phyloP scores from a whole-genome alignment of 306 rosid species.

The Sindora glabra region DNA sequence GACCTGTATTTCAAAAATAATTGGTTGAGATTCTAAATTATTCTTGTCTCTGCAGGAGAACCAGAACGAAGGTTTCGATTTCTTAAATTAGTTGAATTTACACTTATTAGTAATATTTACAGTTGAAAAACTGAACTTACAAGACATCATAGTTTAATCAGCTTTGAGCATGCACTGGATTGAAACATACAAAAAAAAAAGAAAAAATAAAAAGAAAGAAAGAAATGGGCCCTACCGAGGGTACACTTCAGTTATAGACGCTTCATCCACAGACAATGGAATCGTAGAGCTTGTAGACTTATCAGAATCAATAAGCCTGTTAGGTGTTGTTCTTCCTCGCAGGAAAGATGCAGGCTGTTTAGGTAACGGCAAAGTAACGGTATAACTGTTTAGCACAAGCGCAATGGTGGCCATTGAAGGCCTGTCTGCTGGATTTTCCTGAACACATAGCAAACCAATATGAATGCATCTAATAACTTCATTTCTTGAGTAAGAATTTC shows the following conservation, averaged over 20 bases:
- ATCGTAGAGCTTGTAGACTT: constrained; percentile 14
- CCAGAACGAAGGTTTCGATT: too few relatives aligned
- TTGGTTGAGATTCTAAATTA: too few relatives aligned
- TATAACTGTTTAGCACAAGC: constrained; percentile 35
- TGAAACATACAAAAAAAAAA: not conserved
- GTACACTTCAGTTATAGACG: constrained; percentile 19
- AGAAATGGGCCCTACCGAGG: constrained; percentile 8
- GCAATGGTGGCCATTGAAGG: constrained; percentile 41
- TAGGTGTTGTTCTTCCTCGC: constrained; percentile 23
- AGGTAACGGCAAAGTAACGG: constrained; percentile 28
- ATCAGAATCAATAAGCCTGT: constrained; percentile 8
- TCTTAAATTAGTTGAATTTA: too few relatives aligned
- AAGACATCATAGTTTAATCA: not conserved
- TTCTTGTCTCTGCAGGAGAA: too few relatives aligned
- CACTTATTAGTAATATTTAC: not conserved
- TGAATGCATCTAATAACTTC: constrained; percentile 54
- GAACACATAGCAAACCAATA: constrained; percentile 42
- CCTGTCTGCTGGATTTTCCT: constrained; percentile 36
- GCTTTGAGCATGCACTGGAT: not conserved
- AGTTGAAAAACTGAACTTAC: not conserved
- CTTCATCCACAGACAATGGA: constrained; percentile 19
- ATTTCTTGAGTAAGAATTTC: constrained; percentile 33
- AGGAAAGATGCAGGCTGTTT: constrained; percentile 25
- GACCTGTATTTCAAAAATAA: too few relatives aligned
- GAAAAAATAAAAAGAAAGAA: too few relatives aligned